Percentiles rank a stretch among this genome's conserved stretches.
Conservation (phyloP, 1,139 yeast genomes). For the Yamadazyma siamensis region DNA sequence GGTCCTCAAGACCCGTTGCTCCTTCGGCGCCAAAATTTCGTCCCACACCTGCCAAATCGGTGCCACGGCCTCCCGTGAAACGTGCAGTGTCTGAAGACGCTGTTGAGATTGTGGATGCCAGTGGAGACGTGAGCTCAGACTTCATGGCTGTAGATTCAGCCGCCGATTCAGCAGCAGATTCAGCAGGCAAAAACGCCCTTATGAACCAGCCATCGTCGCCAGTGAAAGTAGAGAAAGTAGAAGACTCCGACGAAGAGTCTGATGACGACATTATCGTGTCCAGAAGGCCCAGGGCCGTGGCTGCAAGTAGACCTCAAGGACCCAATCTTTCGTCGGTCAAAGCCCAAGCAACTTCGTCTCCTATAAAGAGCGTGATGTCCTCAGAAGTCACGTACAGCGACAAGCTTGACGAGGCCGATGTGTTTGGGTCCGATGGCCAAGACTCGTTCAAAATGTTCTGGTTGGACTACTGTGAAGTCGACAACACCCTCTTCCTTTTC, state of each 20-base stretch:
- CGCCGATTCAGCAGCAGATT: constrained; percentile 10
- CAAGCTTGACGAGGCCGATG: constrained; percentile 43
- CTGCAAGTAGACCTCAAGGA: constrained; percentile 21
- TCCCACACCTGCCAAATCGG: background rate
- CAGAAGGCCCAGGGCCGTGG: constrained; percentile 42
- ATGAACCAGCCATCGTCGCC: constrained; percentile 31
- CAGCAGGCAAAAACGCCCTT: no score
- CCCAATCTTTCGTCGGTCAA: constrained; percentile 21
- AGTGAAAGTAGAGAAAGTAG: constrained; percentile 14
- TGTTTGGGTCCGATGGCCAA: constrained; percentile 35
- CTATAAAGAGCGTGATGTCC: constrained; percentile 18
- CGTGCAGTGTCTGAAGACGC: background rate
- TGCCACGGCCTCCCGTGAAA: background rate
- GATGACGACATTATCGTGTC: constrained; percentile 54
- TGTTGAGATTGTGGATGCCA: background rate
- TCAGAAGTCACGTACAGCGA: constrained; percentile 30
- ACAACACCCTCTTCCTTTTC: constrained; percentile 66
- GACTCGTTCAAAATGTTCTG: constrained; percentile 73
- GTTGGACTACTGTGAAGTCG: constrained; percentile 85
- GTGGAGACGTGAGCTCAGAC: no score
- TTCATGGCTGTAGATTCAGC: background rate
- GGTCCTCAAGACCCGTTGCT: background rate
- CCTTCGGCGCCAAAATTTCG: background rate
- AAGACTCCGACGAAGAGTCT: constrained; percentile 28
- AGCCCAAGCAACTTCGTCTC: constrained; percentile 16